Conservation (phyloP, 352 stramenopile genomes). For the Globisporangium carolinianum region DNA sequence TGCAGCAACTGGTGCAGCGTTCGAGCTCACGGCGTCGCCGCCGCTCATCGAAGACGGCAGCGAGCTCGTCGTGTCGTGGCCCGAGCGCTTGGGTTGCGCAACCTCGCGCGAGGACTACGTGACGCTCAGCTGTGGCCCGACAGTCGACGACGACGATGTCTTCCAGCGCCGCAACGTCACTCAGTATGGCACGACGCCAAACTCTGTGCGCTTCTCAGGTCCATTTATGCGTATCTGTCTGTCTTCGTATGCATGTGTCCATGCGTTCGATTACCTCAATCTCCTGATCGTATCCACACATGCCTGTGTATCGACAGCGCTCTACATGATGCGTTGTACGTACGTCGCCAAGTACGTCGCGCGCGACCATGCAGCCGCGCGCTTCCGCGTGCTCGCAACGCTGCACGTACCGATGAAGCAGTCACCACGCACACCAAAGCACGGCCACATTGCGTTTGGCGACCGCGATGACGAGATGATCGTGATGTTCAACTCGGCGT, state of each 20-base stretch:
- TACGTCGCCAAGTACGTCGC: constrained; percentile 61
- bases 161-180: constrained; percentile 30
- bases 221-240: constrained; percentile 2
- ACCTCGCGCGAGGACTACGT: constrained; percentile 33
- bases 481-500: constrained; percentile 70
- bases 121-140: constrained; percentile 57
- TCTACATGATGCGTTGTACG: constrained; percentile 73
- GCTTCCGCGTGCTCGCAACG: constrained; percentile 16
- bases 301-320: constrained; percentile 1
- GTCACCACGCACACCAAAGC: constrained; percentile 49
- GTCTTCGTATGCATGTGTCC: background rate
- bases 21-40: constrained; percentile 21
- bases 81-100: constrained; percentile 11
- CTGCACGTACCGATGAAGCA: constrained; percentile 43
- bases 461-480: constrained; percentile 41
- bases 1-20: background rate
- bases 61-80: constrained; percentile 51
- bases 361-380: constrained; percentile 13
- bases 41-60: constrained; percentile 31
- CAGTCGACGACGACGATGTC: constrained; percentile 36
- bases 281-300: background rate
- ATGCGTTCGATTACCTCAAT: no score
- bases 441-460: constrained; percentile 57
- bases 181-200: constrained; percentile 16
- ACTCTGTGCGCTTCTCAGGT: constrained; percentile 46